Evolutionary conservation across 805 yeast species (phyloP), one percentile per base, ranked within the genome.

Genomic region (Teunomyces cretensis): DNA sequence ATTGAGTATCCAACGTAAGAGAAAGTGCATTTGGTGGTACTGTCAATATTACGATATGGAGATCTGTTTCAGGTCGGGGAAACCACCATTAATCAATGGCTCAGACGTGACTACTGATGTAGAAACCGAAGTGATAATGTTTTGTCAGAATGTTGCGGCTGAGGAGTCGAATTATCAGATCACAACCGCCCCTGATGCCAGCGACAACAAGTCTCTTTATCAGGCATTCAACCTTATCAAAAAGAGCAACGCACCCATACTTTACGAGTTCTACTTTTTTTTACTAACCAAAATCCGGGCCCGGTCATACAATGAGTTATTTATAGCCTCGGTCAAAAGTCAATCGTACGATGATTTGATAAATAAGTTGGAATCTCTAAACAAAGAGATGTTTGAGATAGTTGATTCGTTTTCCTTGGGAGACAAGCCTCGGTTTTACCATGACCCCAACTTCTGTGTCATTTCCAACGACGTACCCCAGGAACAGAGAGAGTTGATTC

Each of bases 21-120:
- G 72, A 32, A 54, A 68, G 40, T 52, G 49, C 9, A 42, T 69
- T 1, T 71, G 76, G 76, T 59, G 67, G 60, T 58, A 59, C 27
- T 68, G 74, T 49, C 67, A 63, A 32, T 64, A 53, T 45, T 59
- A 59, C 24, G 75, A 70, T 39, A 64, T 62, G 50, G 76, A 71
- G 43, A 55, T 65, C 14, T 66, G 72, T 46, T 69, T 62, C 48
- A 60, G 73, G 30, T 50, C 56, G 41, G 76, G 75, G 3, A 70
- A 68, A 41, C 72, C 75, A 1, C 75, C 75, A 1, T 44, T 68
- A 42, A 59, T 70, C 5, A 68, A 68, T 46, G 52, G 43, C 4
- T 35, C 51, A 5, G 76, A 71, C 43, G 68, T 65, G 14, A 53
- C 65, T 2, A 57, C 67, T 1, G 47, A 56, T n/a, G 47, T 50